phyloP scores from a whole-genome alignment of 192 early-diverging fungal species.

The Dissophora globulifera region DNA sequence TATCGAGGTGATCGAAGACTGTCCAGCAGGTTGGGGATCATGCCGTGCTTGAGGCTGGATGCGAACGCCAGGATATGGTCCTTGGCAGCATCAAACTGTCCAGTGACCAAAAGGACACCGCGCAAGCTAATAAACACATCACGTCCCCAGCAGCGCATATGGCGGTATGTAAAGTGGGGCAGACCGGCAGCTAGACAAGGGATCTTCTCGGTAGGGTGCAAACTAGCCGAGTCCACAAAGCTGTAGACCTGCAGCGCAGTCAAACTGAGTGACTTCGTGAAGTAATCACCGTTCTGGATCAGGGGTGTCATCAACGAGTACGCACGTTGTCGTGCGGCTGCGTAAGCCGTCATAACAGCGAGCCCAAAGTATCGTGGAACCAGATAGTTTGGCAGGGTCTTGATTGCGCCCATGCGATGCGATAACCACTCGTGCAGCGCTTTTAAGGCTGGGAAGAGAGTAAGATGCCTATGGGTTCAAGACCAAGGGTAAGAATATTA shows the following conservation, averaged over 20 bases:
- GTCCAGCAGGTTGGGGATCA: conserved; percentile 97
- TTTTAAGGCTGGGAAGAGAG: conserved; percentile 29
- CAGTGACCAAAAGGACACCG: conserved; percentile 86
- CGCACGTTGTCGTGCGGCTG: conserved; percentile 72
- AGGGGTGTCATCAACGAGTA: conserved; percentile 69
- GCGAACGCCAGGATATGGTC: conserved; percentile 93
- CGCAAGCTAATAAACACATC: conserved; percentile 95
- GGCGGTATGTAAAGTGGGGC: conserved; percentile 90
- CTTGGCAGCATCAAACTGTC: conserved; percentile 84
- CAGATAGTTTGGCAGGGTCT: conserved; percentile 82
- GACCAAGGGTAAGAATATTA: not conserved
- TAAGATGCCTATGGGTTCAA: conserved; percentile 34
- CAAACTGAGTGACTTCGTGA: conserved; percentile 79
- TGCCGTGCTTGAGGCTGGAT: conserved; percentile 89
- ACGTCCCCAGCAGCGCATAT: conserved; percentile 99
- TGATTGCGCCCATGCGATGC: conserved; percentile 76
- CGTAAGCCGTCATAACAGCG: conserved; percentile 80
- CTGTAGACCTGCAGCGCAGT: conserved; percentile 90
- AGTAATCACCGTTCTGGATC: conserved; percentile 66
- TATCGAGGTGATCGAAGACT: conserved; percentile 85
- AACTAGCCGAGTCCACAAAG: conserved; percentile 81
- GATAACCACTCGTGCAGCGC: conserved; percentile 80
- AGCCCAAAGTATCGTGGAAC: conserved; percentile 95
- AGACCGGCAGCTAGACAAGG: conserved; percentile 92
- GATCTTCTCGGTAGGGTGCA: conserved; percentile 69